phyloP scores from a whole-genome alignment of 345 rosid genomes.

The Mallotus nudiflorus region DNA sequence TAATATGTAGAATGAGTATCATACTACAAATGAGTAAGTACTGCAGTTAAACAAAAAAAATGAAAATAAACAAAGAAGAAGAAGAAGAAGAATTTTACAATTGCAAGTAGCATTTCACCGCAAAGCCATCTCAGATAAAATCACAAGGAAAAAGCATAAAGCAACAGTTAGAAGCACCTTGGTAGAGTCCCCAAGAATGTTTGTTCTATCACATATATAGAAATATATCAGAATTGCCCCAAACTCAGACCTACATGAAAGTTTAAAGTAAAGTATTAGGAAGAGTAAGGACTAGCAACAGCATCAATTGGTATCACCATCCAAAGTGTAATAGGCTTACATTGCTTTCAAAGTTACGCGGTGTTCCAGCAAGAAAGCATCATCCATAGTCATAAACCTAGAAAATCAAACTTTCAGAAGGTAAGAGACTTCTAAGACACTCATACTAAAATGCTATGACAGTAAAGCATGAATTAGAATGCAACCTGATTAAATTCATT shows the following conservation, averaged over 20 bases:
- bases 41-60: not conserved
- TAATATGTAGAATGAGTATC: not conserved
- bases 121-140: conserved; percentile 13
- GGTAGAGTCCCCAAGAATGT: conserved; percentile 63
- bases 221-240: conserved; percentile 73
- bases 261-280: conserved; percentile 18
- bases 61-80: not conserved
- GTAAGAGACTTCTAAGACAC: conserved; percentile 19
- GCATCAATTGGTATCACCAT: not conserved
- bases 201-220: conserved; percentile 83
- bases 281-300: not conserved
- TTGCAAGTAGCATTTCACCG: conserved; percentile 4
- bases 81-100: not conserved
- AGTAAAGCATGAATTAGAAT: conserved; percentile 4
- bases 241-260: conserved; percentile 73
- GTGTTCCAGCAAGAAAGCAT: conserved; percentile 87
- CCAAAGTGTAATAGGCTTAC: conserved; percentile 41
- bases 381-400: conserved; percentile 93
- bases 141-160: not conserved
- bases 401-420: conserved; percentile 19
- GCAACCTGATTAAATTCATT: conserved; percentile 72
- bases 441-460: conserved; percentile 1
- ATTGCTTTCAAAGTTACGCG: conserved; percentile 81
- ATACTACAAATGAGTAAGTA: not conserved
- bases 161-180: conserved; percentile 52